Base-by-base conservation (phyloP, 352 stramenopile species). In the Phytophthora citrophthora region DNA sequence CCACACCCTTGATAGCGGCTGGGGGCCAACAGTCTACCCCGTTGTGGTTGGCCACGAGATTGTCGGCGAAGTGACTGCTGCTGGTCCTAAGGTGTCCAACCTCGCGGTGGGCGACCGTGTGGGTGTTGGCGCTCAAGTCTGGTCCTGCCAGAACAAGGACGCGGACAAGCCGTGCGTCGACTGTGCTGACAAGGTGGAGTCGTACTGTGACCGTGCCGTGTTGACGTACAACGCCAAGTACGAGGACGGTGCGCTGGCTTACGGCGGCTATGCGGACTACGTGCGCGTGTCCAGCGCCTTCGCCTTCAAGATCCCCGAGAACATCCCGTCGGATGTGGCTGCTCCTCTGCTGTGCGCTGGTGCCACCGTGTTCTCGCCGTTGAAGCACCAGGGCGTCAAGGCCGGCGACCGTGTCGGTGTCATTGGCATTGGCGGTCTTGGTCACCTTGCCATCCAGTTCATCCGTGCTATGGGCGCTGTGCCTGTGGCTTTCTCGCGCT, bases 381-480 rank as follows among this genome's bases (percentile, higher is more conserved):
- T 95, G 47, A 79, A 76, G 68, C 69, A 82, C 63, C 64, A 72
- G 36, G 74, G 75, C 55, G 76, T 88, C n/a, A 69, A 86, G 61
- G 27, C 64, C 13, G 78, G 77, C 12, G 62, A 86, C 47, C 81
- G 72, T 13, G 73, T 97, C 4, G 89, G 72, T 34, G 73, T 97
- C 16, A 78, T 89, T 31, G 90, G 90, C 29, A 82, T 95, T 66
- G 90, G 89, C 12, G 90, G 90, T 15, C 74, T 97, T 26, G 89
- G 89, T 27, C 90, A 97, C 67, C 74, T 97, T 56, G 88, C 68
- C 18, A 77, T 96, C 54, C 90, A 96, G 73, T 85, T 95, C 57
- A 89, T 84, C 41, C 70, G 76, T 16, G 88, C 81, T 18, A 68
- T 95, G 27, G 78, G 81, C 12, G 65, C 65, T 4, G 61, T 84